phyloP scores from a whole-genome alignment of 2,329 filamentous ascomycete genomes.

The Calonectria ilicicola region DNA sequence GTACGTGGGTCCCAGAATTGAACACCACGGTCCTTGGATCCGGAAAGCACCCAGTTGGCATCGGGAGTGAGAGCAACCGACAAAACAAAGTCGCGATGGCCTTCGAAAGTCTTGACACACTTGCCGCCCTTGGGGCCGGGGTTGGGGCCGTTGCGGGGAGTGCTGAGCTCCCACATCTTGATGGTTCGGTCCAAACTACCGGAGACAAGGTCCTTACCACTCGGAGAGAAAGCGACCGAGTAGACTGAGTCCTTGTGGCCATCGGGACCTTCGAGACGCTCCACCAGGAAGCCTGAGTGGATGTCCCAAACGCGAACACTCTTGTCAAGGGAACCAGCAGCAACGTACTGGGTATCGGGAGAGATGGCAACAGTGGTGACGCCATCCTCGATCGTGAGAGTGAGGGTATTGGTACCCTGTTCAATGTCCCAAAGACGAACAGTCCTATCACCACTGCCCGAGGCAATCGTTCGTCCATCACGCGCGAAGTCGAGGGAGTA shows the following conservation, averaged over 20 bases:
- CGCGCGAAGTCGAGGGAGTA: constrained; percentile 96
- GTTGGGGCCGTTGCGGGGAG: constrained; percentile 75
- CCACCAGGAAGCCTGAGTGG: constrained; percentile 84
- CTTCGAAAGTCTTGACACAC: constrained; percentile 96
- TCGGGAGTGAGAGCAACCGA: constrained; percentile 96
- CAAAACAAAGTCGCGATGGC: constrained; percentile 97
- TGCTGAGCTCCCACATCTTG: constrained; percentile 97
- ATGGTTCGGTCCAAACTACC: constrained; percentile 98
- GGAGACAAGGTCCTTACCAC: constrained; percentile 91
- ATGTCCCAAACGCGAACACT: constrained; percentile 98
- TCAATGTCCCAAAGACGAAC: constrained; percentile 98
- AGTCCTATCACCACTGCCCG: constrained; percentile 92
- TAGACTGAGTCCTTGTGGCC: constrained; percentile 98
- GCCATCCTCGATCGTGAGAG: constrained; percentile 93
- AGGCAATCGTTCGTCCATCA: constrained; percentile 94
- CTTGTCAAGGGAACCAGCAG: constrained; percentile 95
- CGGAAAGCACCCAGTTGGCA: constrained; percentile 94
- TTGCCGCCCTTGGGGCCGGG: constrained; percentile 85
- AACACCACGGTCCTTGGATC: constrained; percentile 96
- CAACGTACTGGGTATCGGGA: constrained; percentile 92
- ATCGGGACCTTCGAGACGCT: constrained; percentile 91
- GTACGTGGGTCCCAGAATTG: constrained; percentile 99
- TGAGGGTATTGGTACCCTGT: constrained; percentile 82
- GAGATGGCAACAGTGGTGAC: constrained; percentile 98
- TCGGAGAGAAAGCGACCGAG: constrained; percentile 94